phyloP scores from a whole-genome alignment of 768 basidiomycete species.

The Auricularia heimuer region DNA sequence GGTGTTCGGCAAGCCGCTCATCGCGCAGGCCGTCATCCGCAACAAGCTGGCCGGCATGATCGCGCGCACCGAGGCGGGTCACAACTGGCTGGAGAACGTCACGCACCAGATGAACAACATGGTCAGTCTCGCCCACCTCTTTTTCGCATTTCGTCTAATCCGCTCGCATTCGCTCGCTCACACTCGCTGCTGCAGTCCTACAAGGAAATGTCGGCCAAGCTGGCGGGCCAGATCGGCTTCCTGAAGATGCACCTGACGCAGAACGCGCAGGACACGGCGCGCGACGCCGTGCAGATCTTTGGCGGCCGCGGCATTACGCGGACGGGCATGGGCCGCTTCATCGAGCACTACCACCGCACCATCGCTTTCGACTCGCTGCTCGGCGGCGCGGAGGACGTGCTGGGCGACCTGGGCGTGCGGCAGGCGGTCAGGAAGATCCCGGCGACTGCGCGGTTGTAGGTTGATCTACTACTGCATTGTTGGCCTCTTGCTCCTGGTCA shows the following conservation, averaged over 20 bases:
- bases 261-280: slow-evolving; percentile 68
- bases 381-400: slow-evolving; percentile 70
- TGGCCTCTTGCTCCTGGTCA: not conserved
- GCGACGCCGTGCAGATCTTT: slow-evolving; percentile 79
- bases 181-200: slow-evolving; percentile 36
- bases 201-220: slow-evolving; percentile 57
- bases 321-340: slow-evolving; percentile 67
- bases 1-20: slow-evolving; percentile 30
- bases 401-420: slow-evolving; percentile 71
- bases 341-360: slow-evolving; percentile 77
- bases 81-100: slow-evolving; percentile 79
- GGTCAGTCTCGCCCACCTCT: slow-evolving; percentile 25
- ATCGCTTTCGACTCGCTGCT: slow-evolving; percentile 77
- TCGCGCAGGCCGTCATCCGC: slow-evolving; percentile 77
- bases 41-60: slow-evolving; percentile 87
- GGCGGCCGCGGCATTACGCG: slow-evolving; percentile 79
- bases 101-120: slow-evolving; percentile 86
- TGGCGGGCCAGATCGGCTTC: slow-evolving; percentile 76
- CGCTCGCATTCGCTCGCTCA: not conserved
- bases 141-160: no score
- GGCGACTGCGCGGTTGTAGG: slow-evolving; percentile 42
- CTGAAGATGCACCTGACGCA: slow-evolving; percentile 72
- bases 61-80: slow-evolving; percentile 66
- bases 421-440: slow-evolving; percentile 74
- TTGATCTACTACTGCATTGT: not conserved